A percentile compares a stretch with the other conserved stretches of the same genome.
Conservation (phyloP, 495 filamentous ascomycete genomes). For the Chaetomium cochliodes region DNA sequence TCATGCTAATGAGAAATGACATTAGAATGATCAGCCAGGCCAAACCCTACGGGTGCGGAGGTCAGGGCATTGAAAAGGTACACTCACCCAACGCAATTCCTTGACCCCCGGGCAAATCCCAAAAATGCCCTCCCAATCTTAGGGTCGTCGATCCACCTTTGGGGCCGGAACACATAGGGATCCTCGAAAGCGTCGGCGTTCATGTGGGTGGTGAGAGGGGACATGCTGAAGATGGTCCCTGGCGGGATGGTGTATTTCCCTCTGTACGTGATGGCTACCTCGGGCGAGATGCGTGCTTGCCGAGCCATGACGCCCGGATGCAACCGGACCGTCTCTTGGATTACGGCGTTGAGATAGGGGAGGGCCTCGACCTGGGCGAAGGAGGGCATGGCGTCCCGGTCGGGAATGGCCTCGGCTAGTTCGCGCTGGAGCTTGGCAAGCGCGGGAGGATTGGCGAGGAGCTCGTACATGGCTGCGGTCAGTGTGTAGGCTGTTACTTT, state of each 20-base stretch:
- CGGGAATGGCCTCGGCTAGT: neutral
- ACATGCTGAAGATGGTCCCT: constrained; percentile 12
- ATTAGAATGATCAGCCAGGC: too few relatives aligned
- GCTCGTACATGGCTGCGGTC: constrained; percentile 7
- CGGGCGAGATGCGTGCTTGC: constrained; percentile 11
- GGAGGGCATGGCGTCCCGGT: neutral
- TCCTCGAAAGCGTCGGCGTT: constrained; percentile 13
- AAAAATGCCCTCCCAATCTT: constrained; percentile 6
- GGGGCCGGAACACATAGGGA: constrained; percentile 9
- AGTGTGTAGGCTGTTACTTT: constrained; percentile 9
- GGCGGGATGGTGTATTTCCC: constrained; percentile 16
- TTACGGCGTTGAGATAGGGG: constrained; percentile 19
- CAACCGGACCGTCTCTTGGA: constrained; percentile 19
- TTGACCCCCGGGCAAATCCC: constrained; percentile 16
- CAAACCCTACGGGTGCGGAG: neutral
- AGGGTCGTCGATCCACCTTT: constrained; percentile 24
- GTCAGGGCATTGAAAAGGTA: neutral
- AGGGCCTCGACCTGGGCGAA: constrained; percentile 13
- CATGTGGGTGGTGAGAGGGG: constrained; percentile 11
- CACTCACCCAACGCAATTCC: constrained; percentile 18
- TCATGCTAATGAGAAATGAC: constrained; percentile 9
- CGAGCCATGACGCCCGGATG: constrained; percentile 18
- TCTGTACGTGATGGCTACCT: constrained; percentile 5
- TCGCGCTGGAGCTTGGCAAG: neutral
- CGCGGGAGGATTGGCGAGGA: neutral